Percentiles rank a stretch among this genome's conserved stretches.
phyloP scores from a whole-genome alignment of 768 basidiomycete genomes.

The Sarcomyxa edulis region DNA sequence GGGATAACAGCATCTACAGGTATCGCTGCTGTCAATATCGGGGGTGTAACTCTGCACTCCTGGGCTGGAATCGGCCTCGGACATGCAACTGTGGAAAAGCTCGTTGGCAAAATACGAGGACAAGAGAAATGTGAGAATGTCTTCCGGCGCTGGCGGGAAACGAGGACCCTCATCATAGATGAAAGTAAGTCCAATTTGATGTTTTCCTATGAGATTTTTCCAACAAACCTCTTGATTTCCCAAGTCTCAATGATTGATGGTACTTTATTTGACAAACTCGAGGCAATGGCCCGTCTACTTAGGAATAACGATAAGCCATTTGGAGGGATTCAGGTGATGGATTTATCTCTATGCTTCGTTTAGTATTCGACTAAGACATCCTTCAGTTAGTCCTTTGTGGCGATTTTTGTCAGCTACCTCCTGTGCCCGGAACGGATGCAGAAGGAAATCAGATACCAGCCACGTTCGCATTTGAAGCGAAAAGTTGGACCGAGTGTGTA shows the following conservation, averaged over 20 bases:
- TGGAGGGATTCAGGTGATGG: conserved; percentile 76
- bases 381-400: conserved; percentile 74
- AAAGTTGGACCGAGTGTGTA: conserved; percentile 67
- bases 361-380: not conserved
- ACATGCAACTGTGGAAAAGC: conserved; percentile 42
- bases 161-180: conserved; percentile 72
- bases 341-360: not conserved
- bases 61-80: conserved; percentile 82
- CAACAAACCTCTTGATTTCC: conserved; percentile 1
- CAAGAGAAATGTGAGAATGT: conserved; percentile 31
- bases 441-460: conserved; percentile 43
- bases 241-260: conserved; percentile 91
- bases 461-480: conserved; percentile 76
- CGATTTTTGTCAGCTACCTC: conserved; percentile 90
- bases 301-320: conserved; percentile 56
- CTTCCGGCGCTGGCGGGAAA: conserved; percentile 58
- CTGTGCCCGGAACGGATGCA: conserved; percentile 52
- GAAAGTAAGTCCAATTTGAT: conserved; percentile 51
- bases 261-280: conserved; percentile 73
- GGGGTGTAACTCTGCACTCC: conserved; percentile 76
- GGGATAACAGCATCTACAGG: conserved; percentile 78
- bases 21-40: conserved; percentile 79
- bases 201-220: not conserved
- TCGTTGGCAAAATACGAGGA: conserved; percentile 50
- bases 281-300: conserved; percentile 55